These are phyloP conservation scores for Dactylis glomerata DNA, from an alignment of 176 grass and related monocot species.

Conservation along the genomic window DNA sequence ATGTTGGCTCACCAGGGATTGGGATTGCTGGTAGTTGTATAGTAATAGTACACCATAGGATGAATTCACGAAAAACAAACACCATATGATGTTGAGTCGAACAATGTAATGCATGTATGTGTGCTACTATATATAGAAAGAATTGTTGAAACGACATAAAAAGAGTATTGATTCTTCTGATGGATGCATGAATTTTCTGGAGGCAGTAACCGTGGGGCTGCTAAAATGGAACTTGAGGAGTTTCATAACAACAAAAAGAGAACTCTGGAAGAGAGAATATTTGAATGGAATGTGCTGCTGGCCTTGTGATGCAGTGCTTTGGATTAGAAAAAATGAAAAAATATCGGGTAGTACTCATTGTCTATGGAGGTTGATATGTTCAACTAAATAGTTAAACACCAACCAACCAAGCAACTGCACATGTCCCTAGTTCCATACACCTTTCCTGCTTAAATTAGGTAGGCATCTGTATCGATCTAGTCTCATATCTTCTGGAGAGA, in stretches of 20 bases:
- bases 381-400: neutral
- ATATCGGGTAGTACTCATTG: neutral
- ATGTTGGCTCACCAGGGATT: neutral
- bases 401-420: neutral
- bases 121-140: neutral
- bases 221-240: neutral
- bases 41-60: neutral
- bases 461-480: neutral
- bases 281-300: neutral
- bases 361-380: neutral
- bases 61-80: neutral
- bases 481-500: neutral
- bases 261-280: constrained; percentile 7
- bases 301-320: neutral
- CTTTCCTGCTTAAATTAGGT: neutral
- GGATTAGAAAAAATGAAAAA: neutral
- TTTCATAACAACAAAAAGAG: neutral
- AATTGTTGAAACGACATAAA: neutral
- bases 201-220: neutral
- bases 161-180: neutral
- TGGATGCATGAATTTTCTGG: neutral
- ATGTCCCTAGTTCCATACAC: neutral
- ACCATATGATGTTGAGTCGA: neutral
- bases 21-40: neutral
- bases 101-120: neutral